Base-by-base conservation (phyloP, 768 basidiomycete species). In the Podaxis sp. region DNA sequence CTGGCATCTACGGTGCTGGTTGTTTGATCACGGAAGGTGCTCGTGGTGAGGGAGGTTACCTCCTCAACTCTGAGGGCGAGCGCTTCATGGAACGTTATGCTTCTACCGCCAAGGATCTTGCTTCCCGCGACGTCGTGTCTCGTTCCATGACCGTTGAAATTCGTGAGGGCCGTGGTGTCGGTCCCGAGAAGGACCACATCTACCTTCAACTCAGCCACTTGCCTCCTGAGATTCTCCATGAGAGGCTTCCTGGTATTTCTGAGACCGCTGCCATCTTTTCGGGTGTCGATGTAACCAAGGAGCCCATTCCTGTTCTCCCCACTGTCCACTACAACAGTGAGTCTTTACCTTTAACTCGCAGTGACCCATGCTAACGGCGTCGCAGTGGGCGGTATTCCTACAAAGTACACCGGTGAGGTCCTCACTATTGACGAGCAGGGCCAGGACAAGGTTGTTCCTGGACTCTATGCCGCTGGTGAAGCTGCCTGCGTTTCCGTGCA, bases 41-140 rank as follows among this genome's bases (percentile, higher is more conserved):
- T 66, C 94, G 97, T 73, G 97, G 97, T 69, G 97, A 99, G 76
- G 97, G 97, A 79, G 97, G 97, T 64, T 98, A 98, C 78, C 82
- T 99, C 65, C 79, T 99, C 71, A 98, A 99, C 80, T 92, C 94
- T 7, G 90, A 98, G 80, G 97, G 97, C 72, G 97, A 99, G 76
- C 91, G 97, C 62, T 99, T 99, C 82, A 99, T 99, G 97, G 96
- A 98, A 76, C 93, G 96, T 74, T 98, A 98, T 74, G 97, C 97
- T 0, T 97, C 97, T 9, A 98, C 96, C 47, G 97, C 97, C 63
- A 98, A 98, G 82, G 97, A 99, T 82, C 86, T 99, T 66, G 97
- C 97, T 44, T 99, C 97, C 50, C 95, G 97, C 71, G 97, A 99
- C 71, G 97, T 99, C 70, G 97, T 99, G 36, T 98, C 97, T 52